Evolutionary conservation across 106 monocot genomes (phyloP), one percentile per base, ranked within the genome.

Genomic region (Narthecium ossifragum): DNA sequence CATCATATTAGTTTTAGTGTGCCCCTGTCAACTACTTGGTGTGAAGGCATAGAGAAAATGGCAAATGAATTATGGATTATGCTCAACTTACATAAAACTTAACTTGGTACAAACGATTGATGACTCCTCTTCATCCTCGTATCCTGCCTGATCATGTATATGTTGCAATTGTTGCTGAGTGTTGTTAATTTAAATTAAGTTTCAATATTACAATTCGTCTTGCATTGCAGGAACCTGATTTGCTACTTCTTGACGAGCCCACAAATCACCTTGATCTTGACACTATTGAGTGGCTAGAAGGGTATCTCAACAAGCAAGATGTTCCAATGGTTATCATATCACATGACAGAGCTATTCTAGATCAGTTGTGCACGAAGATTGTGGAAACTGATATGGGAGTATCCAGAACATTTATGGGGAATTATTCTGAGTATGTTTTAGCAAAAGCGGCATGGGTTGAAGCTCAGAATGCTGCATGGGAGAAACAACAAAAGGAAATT

Each of bases 181-280:
- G n/a, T n/a, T n/a, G n/a, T n/a, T n/a, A n/a, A n/a, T n/a, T n/a
- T n/a, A n/a, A n/a, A n/a, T n/a, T n/a, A n/a, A n/a, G n/a, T n/a
- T n/a, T n/a, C n/a, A n/a, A n/a, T n/a, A n/a, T n/a, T n/a, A n/a
- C n/a, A n/a, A n/a, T n/a, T n/a, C n/a, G n/a, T n/a, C n/a, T n/a
- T n/a, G n/a, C n/a, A 20, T 59, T 73, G 70, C 79, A 91, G 90
- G 90, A 98, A 59, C 98, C 98, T 66, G 98, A 98, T 74, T 73
- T 98, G 47, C 74, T 98, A 20, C 87, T 98, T 21, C 98, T 98
- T 59, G 98, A 98, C 65, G 98, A 98, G 54, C 98, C 98, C 1
- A 98, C 98, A 38, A 98, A 98, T 65, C 98, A 98, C 65, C 84
- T 98, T 50, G 98, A 98, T 75, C 74, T 98, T 46, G 98, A 98